Base-by-base conservation (phyloP, 1,284 basidiomycete species). In the Marasmius sp. region DNA sequence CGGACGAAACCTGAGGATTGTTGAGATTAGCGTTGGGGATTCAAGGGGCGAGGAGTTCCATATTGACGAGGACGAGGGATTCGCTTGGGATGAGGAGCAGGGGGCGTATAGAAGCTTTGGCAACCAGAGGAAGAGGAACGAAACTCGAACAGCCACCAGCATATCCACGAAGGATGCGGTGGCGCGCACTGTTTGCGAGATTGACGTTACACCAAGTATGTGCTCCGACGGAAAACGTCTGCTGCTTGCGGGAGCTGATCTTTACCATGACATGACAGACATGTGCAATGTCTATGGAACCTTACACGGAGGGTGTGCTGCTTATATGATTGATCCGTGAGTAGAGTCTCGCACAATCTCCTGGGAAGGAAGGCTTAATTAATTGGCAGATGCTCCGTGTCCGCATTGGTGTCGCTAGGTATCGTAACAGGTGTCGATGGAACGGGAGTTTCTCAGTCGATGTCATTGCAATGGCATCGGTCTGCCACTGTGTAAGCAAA, bases 381-480 rank as follows among this genome's bases (percentile, higher is more conserved):
- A 36, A 8, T 10, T 36, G 57, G 8, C 61, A 84, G 81, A 12
- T 82, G 81, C 64, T 77, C 81, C 1, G 75, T 78, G 11, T 77
- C 79, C 5, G 73, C 80, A 0, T 74, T 82, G 14, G 70, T 81
- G n/a, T 72, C 72, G 8, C 74, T 82, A 12, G 79, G 78, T 0
- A 67, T 71, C 14, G 72, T 70, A 20, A 68, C 69, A 10, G 77
- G 75, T 0, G 65, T 72, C n/a, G 77, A 81, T 53, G 78, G 72
- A 2, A 74, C 76, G n/a, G 81, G 81, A 0, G 73, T 84, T n/a
- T 83, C 82, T 1, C 79, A 81, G 64, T 75, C 81, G 0, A 81
- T 84, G 78, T 77, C 78, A 61, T 67, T 82, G 22, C 75, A 78
- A 41, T 83, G 79, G 76, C 81, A 82, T 62, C 72, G 75, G n/a